Base-by-base conservation (phyloP, 306 rosid genomes). In the Ochetophila trinervis region DNA sequence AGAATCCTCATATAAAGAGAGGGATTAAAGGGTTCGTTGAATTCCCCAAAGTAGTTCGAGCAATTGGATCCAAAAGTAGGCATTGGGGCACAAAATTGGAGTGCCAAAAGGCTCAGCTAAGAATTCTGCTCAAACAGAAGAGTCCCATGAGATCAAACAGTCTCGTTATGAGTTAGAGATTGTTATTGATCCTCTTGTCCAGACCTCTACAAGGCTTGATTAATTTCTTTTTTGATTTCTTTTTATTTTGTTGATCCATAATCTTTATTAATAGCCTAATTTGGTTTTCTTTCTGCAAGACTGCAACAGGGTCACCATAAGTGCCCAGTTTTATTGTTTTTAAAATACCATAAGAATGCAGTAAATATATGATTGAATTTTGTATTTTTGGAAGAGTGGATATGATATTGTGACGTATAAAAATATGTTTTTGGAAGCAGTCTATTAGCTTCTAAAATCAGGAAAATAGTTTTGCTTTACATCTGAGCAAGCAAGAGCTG, bases 11-110 rank as follows among this genome's bases (percentile, higher is more conserved):
- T 27, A 80, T 84, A 65, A 69, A 65, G 71, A 66, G 88, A 72
- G 88, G 88, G 52, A 84, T 84, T 63, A 84, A 84, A 69, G 88
- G 88, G 74, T 84, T 80, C 65, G 88, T 84, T 19, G 88, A 84
- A 42, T 84, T 84, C 54, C 88, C 86, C 21, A 53, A 77, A 72
- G 88, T 80, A 50, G 75, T 84, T 27, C 32, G 82, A 75, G 74
- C 78, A 24, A 70, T 79, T 44, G 86, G 80, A 30, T 68, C 83
- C 23, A 84, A 71, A 66, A 75, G 69, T 40, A 78, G 79, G 78
- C 79, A 78, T 65, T 80, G 86, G 76, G 86, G 83, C 9, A 74
- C 84, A 19, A 80, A 84, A 69, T 63, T 84, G 57, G 88, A 80
- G 67, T 84, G 88, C 36, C 88, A 84, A 62, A 81, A 78, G 42